These are phyloP conservation scores for Nicotiana benthamiana DNA, from an alignment of 257 asterid genomes.

Conservation along the genomic window DNA sequence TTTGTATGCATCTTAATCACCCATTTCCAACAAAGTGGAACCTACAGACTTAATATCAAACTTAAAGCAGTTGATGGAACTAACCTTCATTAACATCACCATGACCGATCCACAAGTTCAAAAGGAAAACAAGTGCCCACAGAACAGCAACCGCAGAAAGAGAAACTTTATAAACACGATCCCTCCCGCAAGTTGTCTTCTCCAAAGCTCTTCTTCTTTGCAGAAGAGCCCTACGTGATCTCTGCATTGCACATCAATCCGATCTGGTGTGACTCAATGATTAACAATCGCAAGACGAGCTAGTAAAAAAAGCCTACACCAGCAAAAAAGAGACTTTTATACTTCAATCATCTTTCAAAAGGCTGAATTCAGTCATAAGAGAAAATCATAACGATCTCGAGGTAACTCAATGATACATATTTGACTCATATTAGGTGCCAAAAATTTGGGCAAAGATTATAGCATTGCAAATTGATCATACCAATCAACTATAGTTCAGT, in stretches of 20 bases:
- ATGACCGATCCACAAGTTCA: slow-evolving; percentile 68
- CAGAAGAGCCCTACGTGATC: slow-evolving; percentile 90
- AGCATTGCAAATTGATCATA: background rate
- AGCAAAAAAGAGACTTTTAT: background rate
- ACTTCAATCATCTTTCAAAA: background rate
- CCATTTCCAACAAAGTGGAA: background rate
- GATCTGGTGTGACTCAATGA: slow-evolving; percentile 24
- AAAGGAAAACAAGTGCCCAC: slow-evolving; percentile 72
- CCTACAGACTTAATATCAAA: background rate
- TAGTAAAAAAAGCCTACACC: slow-evolving; percentile 6
- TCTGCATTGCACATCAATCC: slow-evolving; percentile 88
- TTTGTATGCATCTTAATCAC: background rate
- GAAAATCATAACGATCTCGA: background rate
- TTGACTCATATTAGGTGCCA: background rate
- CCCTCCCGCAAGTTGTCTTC: slow-evolving; percentile 40
- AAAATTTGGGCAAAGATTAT: background rate
- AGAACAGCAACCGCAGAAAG: slow-evolving; percentile 48
- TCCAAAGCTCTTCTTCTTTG: slow-evolving; percentile 78
- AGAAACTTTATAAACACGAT: slow-evolving; percentile 54
- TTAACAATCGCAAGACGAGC: background rate
- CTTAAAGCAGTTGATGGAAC: slow-evolving; percentile 8
- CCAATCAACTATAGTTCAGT: background rate
- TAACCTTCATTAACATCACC: slow-evolving; percentile 67
- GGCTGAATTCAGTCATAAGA: background rate
- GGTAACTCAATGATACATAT: background rate